Evolutionary conservation across 2,329 filamentous ascomycete genomes (phyloP).

Genomic region (Aspergillus sp.): DNA sequence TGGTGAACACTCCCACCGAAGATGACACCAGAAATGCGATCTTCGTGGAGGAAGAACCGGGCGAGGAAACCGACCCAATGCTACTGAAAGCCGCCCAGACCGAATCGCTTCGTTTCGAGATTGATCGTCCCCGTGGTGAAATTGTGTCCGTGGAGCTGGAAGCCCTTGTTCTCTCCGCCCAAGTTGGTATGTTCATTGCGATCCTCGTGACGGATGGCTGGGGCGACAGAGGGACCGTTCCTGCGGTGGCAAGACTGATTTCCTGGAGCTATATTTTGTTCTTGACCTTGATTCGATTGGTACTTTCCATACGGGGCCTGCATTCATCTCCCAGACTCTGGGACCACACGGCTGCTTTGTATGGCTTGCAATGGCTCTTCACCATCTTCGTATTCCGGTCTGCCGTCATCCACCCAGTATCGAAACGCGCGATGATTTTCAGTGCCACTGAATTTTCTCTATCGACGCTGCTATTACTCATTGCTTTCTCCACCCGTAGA

Average conservation of each 20-base stretch:
- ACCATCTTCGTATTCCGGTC: constrained; percentile 78
- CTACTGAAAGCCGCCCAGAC: constrained; percentile 54
- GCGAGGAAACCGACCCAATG: constrained; percentile 56
- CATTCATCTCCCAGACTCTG: constrained; percentile 74
- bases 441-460: constrained; percentile 73
- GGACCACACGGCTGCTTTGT: constrained; percentile 89
- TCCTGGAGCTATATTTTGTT: constrained; percentile 80
- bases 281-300: constrained; percentile 69
- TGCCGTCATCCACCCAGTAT: constrained; percentile 72
- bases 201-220: constrained; percentile 62
- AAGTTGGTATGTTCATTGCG: constrained; percentile 68
- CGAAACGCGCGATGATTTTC: constrained; percentile 61
- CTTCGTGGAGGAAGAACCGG: constrained; percentile 42
- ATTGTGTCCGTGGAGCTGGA: constrained; percentile 70
- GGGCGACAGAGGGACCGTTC: constrained; percentile 57
- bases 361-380: constrained; percentile 79
- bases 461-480: constrained; percentile 68
- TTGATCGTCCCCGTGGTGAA: constrained; percentile 75
- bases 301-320: constrained; percentile 59
- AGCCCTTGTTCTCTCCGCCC: constrained; percentile 68
- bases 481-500: constrained; percentile 80
- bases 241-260: constrained; percentile 65
- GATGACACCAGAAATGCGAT: constrained; percentile 54
- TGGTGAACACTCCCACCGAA: constrained; percentile 35
- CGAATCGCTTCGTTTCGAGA: constrained; percentile 54